Base-by-base conservation (phyloP, 2,329 filamentous ascomycete genomes). In the Pestalotiopsis sp. region DNA sequence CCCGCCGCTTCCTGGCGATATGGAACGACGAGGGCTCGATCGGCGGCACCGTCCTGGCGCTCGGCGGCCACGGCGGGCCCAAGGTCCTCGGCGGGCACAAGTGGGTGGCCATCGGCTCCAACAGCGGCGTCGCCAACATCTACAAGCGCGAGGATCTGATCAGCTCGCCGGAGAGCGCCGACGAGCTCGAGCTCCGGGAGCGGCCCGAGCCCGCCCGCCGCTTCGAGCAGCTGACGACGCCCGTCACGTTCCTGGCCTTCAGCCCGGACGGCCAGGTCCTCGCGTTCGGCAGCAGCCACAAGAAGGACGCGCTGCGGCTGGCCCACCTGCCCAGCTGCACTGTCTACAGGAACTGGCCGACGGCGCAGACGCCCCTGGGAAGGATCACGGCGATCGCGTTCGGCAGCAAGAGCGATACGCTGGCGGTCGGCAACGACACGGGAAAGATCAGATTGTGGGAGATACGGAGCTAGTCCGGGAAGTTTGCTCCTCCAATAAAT, bases 301-400 rank as follows among this genome's bases (percentile, higher is more conserved):
- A 97, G 86, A 92, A 92, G 78, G 94, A 98, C 81, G 93, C 95
- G 0, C 82, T 99, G 79, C 87, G 92, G 76, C 82, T 99, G 72
- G 94, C 95, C 39, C 96, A 99, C 80, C 82, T 99, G 73, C 95
- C 95, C 0, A 95, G 89, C 73, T 97, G 94, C 79, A 97, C 94
- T 1, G 93, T 98, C 23, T 99, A 96, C 85, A 90, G 91, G 76
- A 99, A 99, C 81, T 99, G 96, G 96, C 96, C 96, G 27, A 99
- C 95, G 66, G 89, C 90, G 71, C 91, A 92, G 78, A 99, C 96
- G 68, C 94, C 95, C 0, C 81, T 99, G 70, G 96, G 96, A 0
- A 87, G 94, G 69, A 90, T 98, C 72, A 93, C 93, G 2, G 86
- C 90, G 1, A 88, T 94, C 69, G 91, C 92, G 3, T 92, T 93